Conservation (phyloP, 257 asterid genomes). For the Lycium ferocissimum region DNA sequence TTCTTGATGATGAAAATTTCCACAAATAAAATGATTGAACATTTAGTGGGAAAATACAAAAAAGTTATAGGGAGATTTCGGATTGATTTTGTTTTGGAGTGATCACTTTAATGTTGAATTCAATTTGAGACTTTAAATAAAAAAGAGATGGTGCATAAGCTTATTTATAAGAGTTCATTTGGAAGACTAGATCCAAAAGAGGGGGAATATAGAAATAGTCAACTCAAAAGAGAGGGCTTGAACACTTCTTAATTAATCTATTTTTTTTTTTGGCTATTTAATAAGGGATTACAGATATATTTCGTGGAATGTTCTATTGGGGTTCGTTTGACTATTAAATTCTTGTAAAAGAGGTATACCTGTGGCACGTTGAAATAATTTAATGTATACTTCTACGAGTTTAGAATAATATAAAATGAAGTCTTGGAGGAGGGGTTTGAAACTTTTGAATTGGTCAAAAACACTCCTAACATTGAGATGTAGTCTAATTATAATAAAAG, state of each 20-base stretch:
- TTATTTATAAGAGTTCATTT: neutral
- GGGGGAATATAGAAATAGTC: slow-evolving; percentile 13
- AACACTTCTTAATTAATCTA: neutral
- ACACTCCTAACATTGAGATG: neutral
- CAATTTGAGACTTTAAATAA: neutral
- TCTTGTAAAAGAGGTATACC: neutral
- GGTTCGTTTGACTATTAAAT: neutral
- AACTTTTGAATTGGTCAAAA: neutral
- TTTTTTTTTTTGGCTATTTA: neutral
- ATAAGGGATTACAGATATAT: neutral
- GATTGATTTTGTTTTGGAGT: neutral
- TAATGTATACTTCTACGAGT: neutral
- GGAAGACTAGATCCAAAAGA: neutral
- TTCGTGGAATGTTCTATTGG: neutral
- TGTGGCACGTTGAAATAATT: slow-evolving; percentile 16
- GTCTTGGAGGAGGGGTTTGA: neutral
- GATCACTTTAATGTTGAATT: neutral
- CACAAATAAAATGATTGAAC: slow-evolving; percentile 58
- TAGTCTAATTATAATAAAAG: neutral
- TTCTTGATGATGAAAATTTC: slow-evolving; percentile 51
- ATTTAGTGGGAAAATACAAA: neutral
- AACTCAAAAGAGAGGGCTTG: slow-evolving; percentile 25
- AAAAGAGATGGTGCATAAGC: neutral
- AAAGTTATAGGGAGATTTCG: neutral
- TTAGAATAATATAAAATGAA: neutral